A percentile compares a stretch with the other conserved stretches of the same genome.
Evolutionary conservation across 2,329 filamentous ascomycete genomes (phyloP).

Genomic region (Stagonosporopsis chrysanthemi): DNA sequence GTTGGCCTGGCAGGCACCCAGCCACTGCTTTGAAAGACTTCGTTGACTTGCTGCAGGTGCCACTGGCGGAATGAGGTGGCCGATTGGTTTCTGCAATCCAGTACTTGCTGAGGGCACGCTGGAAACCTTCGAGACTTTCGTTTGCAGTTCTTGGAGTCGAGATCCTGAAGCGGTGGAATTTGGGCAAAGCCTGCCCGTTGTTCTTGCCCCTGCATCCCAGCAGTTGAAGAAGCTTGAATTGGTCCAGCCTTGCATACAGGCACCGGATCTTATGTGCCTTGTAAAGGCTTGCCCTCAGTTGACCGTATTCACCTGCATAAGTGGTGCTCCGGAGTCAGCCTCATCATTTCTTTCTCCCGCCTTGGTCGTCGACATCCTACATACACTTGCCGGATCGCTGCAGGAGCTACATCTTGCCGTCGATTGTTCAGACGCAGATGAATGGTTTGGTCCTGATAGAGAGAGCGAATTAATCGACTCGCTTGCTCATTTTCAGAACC

Average conservation of each 20-base stretch:
- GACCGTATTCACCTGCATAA: background rate
- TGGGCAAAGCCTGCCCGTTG: background rate
- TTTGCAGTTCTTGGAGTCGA: background rate
- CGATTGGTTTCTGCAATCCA: background rate
- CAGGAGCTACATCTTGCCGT: background rate
- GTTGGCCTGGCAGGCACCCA: no score
- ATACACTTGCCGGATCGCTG: background rate
- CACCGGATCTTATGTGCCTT: no score
- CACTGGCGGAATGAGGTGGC: no score
- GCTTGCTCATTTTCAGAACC: background rate
- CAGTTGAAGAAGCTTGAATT: background rate
- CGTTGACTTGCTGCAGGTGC: background rate
- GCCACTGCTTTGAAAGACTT: background rate
- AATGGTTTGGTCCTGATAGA: background rate
- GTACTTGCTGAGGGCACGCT: background rate
- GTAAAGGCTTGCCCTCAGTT: background rate
- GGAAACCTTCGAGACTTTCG: background rate
- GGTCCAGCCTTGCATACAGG: no score
- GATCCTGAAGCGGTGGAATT: background rate
- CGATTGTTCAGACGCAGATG: background rate
- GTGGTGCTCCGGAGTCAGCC: no score
- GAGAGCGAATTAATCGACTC: background rate
- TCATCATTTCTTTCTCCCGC: background rate
- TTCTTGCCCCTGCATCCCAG: background rate
- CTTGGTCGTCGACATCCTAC: no score